Evolutionary conservation across 495 filamentous ascomycete genomes (phyloP), one percentile per base, ranked within the genome.

Genomic region (Evernia prunastri): DNA sequence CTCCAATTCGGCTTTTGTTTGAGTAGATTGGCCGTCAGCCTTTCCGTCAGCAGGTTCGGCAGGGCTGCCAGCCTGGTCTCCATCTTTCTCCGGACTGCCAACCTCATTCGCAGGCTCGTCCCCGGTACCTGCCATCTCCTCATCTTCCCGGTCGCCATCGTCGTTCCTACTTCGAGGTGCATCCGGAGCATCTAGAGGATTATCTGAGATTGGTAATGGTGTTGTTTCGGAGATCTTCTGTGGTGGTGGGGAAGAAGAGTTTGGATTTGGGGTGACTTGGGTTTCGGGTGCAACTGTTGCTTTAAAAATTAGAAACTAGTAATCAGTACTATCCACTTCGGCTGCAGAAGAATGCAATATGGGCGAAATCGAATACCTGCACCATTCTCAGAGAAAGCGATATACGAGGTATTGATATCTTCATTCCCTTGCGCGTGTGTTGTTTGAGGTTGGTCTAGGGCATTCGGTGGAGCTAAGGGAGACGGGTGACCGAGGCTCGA

Each of bases 121-220:
- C 57, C 83, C 84, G 27, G 82, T 85, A 59, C 89, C 91, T 60
- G 80, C 87, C 91, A 96, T 96, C 67, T 95, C 91, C 69, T 91
- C 90, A 70, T 96, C 92, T 66, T 90, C 87, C 43, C 76, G 79
- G 39, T 84, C 84, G 39, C 77, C 84, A 64, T 80, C 82, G 56
- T 79, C 79, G 54, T 83, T 84, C 72, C 87, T 88, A 40, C 84
- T 81, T 68, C 83, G 83, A 39, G 91, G 89, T 12, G 83, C 92
- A 56, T 87, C 84, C 58, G 90, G 90, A 61, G 89, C 91, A 79
- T 96, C 90, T 66, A 94, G 79, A 54, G 89, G 90, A 73, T 93
- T 92, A 74, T 95, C 90, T 51, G 89, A 90, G 60, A 81, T 70
- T 63, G 77, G 77, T 61, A 79, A 77, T 47, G 84, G 80, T 40